These are phyloP conservation scores for Conringia planisiliqua DNA, from an alignment of 345 rosid genomes.

Conservation along the genomic window DNA sequence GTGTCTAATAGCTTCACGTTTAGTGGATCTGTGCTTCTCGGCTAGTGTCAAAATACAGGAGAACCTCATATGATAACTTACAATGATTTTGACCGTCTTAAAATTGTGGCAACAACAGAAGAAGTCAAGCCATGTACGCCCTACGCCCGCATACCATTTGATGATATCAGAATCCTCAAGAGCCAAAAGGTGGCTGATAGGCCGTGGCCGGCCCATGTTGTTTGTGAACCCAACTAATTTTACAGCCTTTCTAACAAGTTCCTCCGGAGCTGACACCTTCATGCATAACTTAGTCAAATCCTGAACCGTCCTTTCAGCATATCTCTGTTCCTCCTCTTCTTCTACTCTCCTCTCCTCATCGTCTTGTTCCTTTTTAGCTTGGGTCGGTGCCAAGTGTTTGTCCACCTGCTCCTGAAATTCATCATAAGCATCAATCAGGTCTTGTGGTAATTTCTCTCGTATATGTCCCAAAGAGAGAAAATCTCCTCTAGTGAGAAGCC, in stretches of 20 bases:
- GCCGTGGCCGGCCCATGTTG: conserved; percentile 87
- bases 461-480: conserved; percentile 75
- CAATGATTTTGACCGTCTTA: conserved; percentile 73
- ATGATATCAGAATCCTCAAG: conserved; percentile 85
- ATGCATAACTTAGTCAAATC: conserved; percentile 74
- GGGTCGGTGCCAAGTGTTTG: conserved; percentile 59
- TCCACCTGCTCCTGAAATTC: conserved; percentile 76
- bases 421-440: conserved; percentile 74
- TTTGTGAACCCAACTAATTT: conserved; percentile 85
- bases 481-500: conserved; percentile 70
- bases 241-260: conserved; percentile 77
- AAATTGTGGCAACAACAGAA: conserved; percentile 93
- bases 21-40: conserved; percentile 87
- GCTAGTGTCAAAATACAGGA: conserved; percentile 90
- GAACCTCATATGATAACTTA: conserved; percentile 81
- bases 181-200: conserved; percentile 57
- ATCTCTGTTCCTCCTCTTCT: conserved; percentile 64
- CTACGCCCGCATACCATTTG: conserved; percentile 94
- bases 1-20: conserved; percentile 74
- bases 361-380: conserved; percentile 57
- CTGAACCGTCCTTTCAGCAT: conserved; percentile 62
- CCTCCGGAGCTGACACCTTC: conserved; percentile 80
- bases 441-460: conserved; percentile 71
- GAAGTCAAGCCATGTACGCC: conserved; percentile 86
- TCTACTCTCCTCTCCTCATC: conserved; percentile 58